Conservation (phyloP, 1,139 yeast species). For the Waltiozyma sp. region DNA sequence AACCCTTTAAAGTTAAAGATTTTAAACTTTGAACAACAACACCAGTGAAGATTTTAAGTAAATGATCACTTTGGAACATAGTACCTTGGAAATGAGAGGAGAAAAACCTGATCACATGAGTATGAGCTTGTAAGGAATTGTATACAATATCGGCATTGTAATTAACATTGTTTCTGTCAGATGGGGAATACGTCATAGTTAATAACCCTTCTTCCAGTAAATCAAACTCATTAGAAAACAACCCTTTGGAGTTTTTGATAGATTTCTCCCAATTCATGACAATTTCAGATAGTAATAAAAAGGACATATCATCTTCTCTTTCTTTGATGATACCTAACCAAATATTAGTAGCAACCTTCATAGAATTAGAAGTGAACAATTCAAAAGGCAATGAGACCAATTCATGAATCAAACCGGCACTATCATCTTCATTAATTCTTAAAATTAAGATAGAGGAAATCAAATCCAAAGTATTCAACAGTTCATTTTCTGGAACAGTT, state of each 20-base stretch:
- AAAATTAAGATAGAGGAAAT: slow-evolving; percentile 36
- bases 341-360: slow-evolving; percentile 58
- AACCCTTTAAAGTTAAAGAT: slow-evolving; percentile 41
- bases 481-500: slow-evolving; percentile 22
- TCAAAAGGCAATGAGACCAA: slow-evolving; percentile 65
- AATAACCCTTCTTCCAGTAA: slow-evolving; percentile 51
- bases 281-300: slow-evolving; percentile 59
- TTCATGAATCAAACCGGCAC: slow-evolving; percentile 44
- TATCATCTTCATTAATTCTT: slow-evolving; percentile 27
- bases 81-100: slow-evolving; percentile 80
- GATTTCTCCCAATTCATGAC: slow-evolving; percentile 53
- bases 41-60: slow-evolving; percentile 58
- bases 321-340: slow-evolving; percentile 81
- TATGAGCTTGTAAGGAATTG: slow-evolving; percentile 61
- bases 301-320: slow-evolving; percentile 43
- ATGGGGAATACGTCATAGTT: slow-evolving; percentile 85
- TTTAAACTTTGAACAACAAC: slow-evolving; percentile 49
- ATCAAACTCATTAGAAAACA: slow-evolving; percentile 54
- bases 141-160: slow-evolving; percentile 38
- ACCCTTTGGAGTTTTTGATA: slow-evolving; percentile 48
- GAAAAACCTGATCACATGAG: slow-evolving; percentile 55
- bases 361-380: slow-evolving; percentile 46
- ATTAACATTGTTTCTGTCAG: slow-evolving; percentile 53
- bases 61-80: slow-evolving; percentile 59
- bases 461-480: slow-evolving; percentile 34